phyloP scores from a whole-genome alignment of 2,329 filamentous ascomycete genomes.

The Calonectria henricotiae region DNA sequence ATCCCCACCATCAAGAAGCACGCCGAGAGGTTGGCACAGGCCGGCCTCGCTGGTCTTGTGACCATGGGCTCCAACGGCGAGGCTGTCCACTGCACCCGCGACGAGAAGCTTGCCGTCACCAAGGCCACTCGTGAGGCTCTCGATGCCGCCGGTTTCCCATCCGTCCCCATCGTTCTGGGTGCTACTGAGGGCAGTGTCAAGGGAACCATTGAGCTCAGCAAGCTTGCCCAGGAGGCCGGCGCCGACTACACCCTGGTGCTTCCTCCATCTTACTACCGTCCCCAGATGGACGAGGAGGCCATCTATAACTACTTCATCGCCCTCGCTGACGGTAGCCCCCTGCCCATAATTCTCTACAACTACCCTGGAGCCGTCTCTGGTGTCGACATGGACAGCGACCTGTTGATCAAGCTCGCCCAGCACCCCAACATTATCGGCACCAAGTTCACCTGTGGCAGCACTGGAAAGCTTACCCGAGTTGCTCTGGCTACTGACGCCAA shows the following conservation, averaged over 20 bases:
- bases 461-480: slow-evolving; percentile 89
- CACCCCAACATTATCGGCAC: slow-evolving; percentile 91
- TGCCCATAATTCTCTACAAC: slow-evolving; percentile 91
- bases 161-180: slow-evolving; percentile 87
- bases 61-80: slow-evolving; percentile 94
- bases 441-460: slow-evolving; percentile 94
- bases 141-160: slow-evolving; percentile 82
- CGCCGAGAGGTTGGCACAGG: slow-evolving; percentile 82
- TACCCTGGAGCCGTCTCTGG: slow-evolving; percentile 90
- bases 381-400: slow-evolving; percentile 91
- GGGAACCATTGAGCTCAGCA: slow-evolving; percentile 83
- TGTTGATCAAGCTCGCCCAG: slow-evolving; percentile 83
- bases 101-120: slow-evolving; percentile 84
- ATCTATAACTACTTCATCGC: slow-evolving; percentile 82
- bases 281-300: slow-evolving; percentile 81
- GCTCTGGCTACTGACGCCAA: slow-evolving; percentile 81
- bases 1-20: slow-evolving; percentile 85
- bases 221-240: slow-evolving; percentile 77
- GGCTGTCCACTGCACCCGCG: slow-evolving; percentile 85
- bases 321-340: slow-evolving; percentile 82
- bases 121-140: slow-evolving; percentile 85
- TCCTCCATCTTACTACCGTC: slow-evolving; percentile 87
- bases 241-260: slow-evolving; percentile 87
- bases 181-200: slow-evolving; percentile 87
- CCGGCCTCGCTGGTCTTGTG: slow-evolving; percentile 86